These are phyloP conservation scores for Sarocladiaceae sp. DNA, from an alignment of 2,329 filamentous ascomycete genomes.

Conservation along the genomic window DNA sequence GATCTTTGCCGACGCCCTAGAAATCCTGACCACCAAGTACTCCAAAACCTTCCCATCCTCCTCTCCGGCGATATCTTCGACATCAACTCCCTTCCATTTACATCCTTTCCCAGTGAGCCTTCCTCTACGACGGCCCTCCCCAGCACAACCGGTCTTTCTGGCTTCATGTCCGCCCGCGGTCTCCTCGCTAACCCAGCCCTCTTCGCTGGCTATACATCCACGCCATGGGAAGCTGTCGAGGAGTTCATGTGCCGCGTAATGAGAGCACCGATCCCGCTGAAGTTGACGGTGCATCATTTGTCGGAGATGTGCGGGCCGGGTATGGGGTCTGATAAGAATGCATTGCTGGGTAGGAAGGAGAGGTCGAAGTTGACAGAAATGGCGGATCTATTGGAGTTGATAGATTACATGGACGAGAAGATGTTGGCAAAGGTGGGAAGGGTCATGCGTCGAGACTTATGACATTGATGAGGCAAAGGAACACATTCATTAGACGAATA, in stretches of 20 bases:
- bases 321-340: conserved; percentile 46
- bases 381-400: conserved; percentile 50
- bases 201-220: conserved; percentile 52
- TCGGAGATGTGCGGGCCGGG: conserved; percentile 62
- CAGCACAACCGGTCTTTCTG: conserved; percentile 47
- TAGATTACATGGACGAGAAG: conserved; percentile 56
- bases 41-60: conserved; percentile 55
- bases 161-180: conserved; percentile 68
- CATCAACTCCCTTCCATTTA: conserved; percentile 43
- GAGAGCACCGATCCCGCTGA: conserved; percentile 55
- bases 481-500: not conserved
- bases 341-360: conserved; percentile 54
- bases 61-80: conserved; percentile 68
- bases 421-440: conserved; percentile 30
- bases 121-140: conserved; percentile 20
- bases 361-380: conserved; percentile 44
- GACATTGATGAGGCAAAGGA: conserved; percentile 13
- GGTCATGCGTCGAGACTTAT: conserved; percentile 29
- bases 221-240: conserved; percentile 60
- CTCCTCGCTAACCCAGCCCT: conserved; percentile 64
- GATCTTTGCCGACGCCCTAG: conserved; percentile 58
- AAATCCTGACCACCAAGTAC: conserved; percentile 48
- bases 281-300: conserved; percentile 62
- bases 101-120: conserved; percentile 20
- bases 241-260: conserved; percentile 57